Base-by-base conservation (phyloP, 176 grass and related monocot genomes). In the Carex pumila region DNA sequence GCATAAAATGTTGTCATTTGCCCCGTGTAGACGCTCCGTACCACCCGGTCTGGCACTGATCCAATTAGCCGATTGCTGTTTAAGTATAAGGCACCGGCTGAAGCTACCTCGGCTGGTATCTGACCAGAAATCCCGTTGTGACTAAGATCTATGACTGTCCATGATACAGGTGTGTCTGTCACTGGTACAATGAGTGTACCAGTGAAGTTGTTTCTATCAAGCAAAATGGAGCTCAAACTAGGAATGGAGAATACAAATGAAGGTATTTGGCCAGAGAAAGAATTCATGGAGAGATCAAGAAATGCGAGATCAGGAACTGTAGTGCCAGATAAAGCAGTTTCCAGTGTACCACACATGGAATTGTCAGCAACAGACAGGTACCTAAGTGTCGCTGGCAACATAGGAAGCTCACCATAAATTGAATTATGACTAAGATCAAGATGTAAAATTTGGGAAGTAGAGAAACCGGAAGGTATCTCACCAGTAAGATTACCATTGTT, bases 1-100 rank as follows among this genome's bases (percentile, higher is more conserved):
- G 92, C 92, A 87, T 97, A 97, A 61, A 97, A 91, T 15, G 92
- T 92, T 2, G 87, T 80, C 94, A 97, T 97, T 49, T 87, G 65
- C 8, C 90, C 94, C 0, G 76, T 73, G 37, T 89, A 86, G 4
- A 97, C 85, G 63, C 90, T 86, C 82, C 37, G 79, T 45, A 79
- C 85, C 74, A 97, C 82, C 21, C 47, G 86, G 12, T 39, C 75
- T 0, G 94, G 92, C 12, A 97, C 88, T 49, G 89, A 81, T 18
- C 94, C 94, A 43, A 79, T 90, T 36, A 97, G 55, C 34, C 90
- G 80, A 83, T 97, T 97, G 83, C 91, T 92, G 90, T 97, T 94
- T 14, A 94, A 61, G 92, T 94, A 97, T 63, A 97, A 88, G 45
- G 80, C 87, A 49, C 32, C 86, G 7, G 85, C 83, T 12, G 63